Evolutionary conservation across 305 asterid genomes (phyloP).

Genomic region (Galium porrigens): DNA sequence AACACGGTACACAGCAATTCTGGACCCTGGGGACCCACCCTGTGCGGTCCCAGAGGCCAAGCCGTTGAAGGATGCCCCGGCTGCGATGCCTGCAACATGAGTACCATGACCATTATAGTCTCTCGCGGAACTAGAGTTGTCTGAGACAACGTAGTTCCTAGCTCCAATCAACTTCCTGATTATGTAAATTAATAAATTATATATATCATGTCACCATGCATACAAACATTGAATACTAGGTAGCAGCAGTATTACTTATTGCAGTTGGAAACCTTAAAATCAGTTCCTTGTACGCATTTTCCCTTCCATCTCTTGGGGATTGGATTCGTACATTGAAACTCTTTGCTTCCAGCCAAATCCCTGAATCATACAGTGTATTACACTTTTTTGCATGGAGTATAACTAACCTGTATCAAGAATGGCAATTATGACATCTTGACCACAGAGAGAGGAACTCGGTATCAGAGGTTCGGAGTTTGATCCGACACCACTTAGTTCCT

Average conservation of each 20-base stretch:
- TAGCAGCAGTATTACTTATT: slow-evolving; percentile 30
- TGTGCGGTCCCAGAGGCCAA: slow-evolving; percentile 17
- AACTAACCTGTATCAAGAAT: slow-evolving; percentile 59
- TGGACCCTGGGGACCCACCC: slow-evolving; percentile 22
- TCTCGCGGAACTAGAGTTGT: slow-evolving; percentile 8
- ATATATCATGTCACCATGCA: background rate
- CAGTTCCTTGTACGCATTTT: slow-evolving; percentile 43
- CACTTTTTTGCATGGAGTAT: background rate
- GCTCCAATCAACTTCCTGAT: slow-evolving; percentile 23
- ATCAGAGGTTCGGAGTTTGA: slow-evolving; percentile 15
- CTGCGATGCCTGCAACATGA: slow-evolving; percentile 22
- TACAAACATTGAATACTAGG: background rate
- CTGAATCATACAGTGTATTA: slow-evolving; percentile 22
- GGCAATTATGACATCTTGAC: slow-evolving; percentile 51
- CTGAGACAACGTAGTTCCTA: slow-evolving; percentile 11
- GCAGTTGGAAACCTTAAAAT: slow-evolving; percentile 34
- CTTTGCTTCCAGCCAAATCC: slow-evolving; percentile 87
- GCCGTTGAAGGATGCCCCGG: slow-evolving; percentile 17
- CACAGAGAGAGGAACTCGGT: slow-evolving; percentile 20
- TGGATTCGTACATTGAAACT: slow-evolving; percentile 51
- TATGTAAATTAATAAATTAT: background rate
- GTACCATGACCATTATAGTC: slow-evolving; percentile 21
- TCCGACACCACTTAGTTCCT: slow-evolving; percentile 28
- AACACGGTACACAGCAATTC: slow-evolving; percentile 21
- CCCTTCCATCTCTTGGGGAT: slow-evolving; percentile 73